Conservation (phyloP, 352 stramenopile species). For the Hyphochytrium catenoides region DNA sequence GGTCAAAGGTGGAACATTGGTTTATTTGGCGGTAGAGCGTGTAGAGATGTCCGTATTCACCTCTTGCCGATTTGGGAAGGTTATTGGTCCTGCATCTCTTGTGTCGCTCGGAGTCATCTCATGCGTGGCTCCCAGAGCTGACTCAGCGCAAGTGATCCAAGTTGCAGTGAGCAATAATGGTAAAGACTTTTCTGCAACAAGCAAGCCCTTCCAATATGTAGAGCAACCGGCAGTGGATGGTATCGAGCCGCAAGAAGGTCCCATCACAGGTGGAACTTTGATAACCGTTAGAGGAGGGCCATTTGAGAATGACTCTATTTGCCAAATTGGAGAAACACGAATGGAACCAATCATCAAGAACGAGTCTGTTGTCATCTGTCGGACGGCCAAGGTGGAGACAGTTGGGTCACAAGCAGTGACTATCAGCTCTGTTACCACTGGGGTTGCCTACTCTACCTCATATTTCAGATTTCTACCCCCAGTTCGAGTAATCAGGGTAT, state of each 20-base stretch:
- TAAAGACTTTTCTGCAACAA: constrained; percentile 19
- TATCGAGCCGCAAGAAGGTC: no score
- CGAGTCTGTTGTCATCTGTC: no score
- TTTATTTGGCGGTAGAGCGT: not conserved
- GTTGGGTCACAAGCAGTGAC: no score
- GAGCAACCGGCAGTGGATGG: no score
- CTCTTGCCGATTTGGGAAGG: not conserved
- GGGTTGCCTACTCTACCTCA: constrained; percentile 1
- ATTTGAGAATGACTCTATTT: no score
- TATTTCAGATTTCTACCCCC: constrained; percentile 5
- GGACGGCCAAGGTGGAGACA: no score
- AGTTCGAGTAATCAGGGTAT: constrained; percentile 1
- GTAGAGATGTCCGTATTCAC: not conserved
- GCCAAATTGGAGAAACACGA: no score
- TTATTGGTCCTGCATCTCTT: not conserved
- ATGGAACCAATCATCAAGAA: no score
- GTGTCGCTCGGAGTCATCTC: constrained; percentile 12
- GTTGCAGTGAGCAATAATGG: constrained; percentile 37
- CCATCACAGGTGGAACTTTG: no score
- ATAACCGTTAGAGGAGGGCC: no score
- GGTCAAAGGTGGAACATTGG: no score
- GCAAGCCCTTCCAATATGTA: constrained; percentile 3
- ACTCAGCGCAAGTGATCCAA: constrained; percentile 3
- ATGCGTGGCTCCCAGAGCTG: constrained; percentile 17
- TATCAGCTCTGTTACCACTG: no score